Conservation (phyloP, 148 eudicot genomes). For the Camellia lanceoleosa region DNA sequence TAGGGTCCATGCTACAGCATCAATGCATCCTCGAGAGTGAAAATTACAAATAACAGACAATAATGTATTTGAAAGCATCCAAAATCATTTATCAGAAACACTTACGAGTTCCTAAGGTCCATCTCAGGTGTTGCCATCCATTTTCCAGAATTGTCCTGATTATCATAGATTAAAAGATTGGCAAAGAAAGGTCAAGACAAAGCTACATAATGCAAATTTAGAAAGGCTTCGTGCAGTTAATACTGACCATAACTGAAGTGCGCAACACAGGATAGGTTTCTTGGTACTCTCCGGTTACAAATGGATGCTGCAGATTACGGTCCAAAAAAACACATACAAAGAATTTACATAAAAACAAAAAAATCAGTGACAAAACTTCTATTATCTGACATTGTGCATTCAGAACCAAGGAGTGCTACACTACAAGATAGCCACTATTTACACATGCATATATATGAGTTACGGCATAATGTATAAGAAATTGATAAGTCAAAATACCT, state of each 20-base stretch:
- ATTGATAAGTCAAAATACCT: slow-evolving; percentile 30
- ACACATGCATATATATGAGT: not conserved
- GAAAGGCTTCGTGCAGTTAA: not conserved
- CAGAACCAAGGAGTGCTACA: not conserved
- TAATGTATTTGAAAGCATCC: not conserved
- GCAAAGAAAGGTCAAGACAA: slow-evolving; percentile 6
- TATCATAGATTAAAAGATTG: slow-evolving; percentile 11
- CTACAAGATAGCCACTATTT: not conserved
- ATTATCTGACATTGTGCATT: not conserved
- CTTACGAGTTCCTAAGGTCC: slow-evolving; percentile 45
- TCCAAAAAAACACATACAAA: not conserved
- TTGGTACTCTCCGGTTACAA: slow-evolving; percentile 54
- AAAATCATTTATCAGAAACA: slow-evolving; percentile 8
- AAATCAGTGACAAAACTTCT: not conserved
- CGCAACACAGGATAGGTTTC: slow-evolving; percentile 43
- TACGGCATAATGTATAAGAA: not conserved
- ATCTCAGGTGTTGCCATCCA: slow-evolving; percentile 26
- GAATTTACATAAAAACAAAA: not conserved
- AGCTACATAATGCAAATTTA: slow-evolving; percentile 7
- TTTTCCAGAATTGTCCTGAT: slow-evolving; percentile 40
- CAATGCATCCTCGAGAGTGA: slow-evolving; percentile 16
- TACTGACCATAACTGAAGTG: slow-evolving; percentile 56
- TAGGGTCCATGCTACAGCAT: slow-evolving; percentile 38
- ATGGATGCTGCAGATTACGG: slow-evolving; percentile 64
- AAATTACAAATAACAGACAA: slow-evolving; percentile 3